These are phyloP conservation scores for Tolypocladium amazonense DNA, from an alignment of 2,329 filamentous ascomycete species.

Conservation along the genomic window DNA sequence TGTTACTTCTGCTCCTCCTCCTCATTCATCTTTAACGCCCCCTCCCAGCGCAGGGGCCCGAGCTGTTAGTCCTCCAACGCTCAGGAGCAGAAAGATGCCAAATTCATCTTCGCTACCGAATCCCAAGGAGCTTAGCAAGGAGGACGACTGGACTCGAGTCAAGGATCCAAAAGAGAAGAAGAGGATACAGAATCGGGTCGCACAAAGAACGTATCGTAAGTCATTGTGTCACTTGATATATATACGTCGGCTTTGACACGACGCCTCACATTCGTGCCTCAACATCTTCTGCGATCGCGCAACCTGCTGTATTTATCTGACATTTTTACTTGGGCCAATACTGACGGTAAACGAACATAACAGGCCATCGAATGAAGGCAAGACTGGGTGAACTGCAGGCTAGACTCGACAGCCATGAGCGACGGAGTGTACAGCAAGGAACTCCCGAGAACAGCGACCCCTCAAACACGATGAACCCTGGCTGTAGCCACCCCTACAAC, in stretches of 20 bases:
- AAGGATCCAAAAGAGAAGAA: conserved; percentile 20
- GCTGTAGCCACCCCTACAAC: not conserved
- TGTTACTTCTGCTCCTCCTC: not conserved
- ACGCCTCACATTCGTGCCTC: not conserved
- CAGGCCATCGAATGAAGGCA: conserved; percentile 21
- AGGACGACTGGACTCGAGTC: conserved; percentile 18
- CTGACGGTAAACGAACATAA: not conserved
- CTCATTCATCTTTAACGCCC: not conserved
- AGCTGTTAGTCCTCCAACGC: not conserved
- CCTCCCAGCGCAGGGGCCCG: not conserved
- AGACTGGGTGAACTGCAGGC: conserved; percentile 18
- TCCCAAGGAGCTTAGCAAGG: conserved; percentile 8
- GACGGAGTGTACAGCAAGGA: conserved; percentile 4
- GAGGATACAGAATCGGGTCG: conserved; percentile 20
- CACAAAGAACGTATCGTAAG: conserved; percentile 21
- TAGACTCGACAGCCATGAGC: conserved; percentile 16
- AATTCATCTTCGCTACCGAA: not conserved
- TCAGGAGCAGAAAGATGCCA: not conserved
- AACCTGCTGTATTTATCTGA: not conserved
- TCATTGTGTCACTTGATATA: not conserved
- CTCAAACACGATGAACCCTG: not conserved
- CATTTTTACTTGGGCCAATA: not conserved
- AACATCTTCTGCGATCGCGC: not conserved
- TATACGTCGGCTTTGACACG: not conserved
- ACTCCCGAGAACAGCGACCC: not conserved